phyloP scores from a whole-genome alignment of 805 yeast genomes.

The Saccharomycopsis oosterbeekiorum region DNA sequence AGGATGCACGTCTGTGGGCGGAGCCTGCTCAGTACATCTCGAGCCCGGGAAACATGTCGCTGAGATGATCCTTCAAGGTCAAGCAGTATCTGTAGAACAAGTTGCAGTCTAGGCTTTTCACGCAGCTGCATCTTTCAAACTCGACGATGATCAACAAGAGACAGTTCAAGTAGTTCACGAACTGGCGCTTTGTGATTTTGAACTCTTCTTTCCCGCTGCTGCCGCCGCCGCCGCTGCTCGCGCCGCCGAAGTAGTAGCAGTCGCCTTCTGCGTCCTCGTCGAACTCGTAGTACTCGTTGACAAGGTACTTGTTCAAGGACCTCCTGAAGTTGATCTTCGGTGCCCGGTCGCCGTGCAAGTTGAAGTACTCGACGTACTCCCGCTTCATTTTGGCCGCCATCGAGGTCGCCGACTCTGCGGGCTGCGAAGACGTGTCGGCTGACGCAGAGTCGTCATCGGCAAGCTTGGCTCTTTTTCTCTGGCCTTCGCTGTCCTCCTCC shows the following conservation, averaged over 20 bases:
- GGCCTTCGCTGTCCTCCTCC: background rate
- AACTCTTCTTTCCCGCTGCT: background rate
- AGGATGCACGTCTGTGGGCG: too few relatives aligned
- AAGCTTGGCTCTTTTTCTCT: background rate
- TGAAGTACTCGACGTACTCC: background rate
- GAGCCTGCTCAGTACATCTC: background rate
- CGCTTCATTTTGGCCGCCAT: background rate
- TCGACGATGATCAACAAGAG: constrained; percentile 5
- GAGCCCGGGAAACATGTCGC: constrained; percentile 4
- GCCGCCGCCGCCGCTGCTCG: background rate
- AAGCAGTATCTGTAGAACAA: constrained; percentile 5
- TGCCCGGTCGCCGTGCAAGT: background rate
- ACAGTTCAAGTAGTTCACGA: constrained; percentile 8
- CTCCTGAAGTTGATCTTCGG: background rate
- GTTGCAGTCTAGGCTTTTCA: background rate
- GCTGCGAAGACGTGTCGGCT: background rate
- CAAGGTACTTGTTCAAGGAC: background rate
- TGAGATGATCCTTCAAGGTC: constrained; percentile 4
- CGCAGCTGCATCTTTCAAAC: constrained; percentile 9
- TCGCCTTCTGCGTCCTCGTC: background rate
- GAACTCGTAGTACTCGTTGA: background rate
- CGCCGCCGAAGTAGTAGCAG: background rate
- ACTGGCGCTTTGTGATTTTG: constrained; percentile 1
- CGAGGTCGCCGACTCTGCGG: background rate
- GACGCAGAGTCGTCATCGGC: background rate